These are phyloP conservation scores for Boletus rufocinnamomeus DNA, from an alignment of 768 basidiomycete genomes.

Conservation along the genomic window DNA sequence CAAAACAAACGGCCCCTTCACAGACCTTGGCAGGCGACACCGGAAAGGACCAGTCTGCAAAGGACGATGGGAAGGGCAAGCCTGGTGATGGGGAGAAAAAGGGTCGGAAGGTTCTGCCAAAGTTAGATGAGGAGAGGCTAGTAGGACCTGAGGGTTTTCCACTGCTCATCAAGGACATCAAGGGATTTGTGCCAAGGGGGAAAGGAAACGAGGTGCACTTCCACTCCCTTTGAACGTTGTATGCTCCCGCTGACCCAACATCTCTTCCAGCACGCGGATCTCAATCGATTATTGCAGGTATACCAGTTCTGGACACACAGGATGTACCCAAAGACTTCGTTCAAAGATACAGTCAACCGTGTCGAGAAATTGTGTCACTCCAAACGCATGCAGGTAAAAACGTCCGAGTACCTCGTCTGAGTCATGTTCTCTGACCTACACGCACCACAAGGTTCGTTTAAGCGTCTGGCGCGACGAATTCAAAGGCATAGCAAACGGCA, in stretches of 20 bases:
- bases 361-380: slow-evolving; percentile 90
- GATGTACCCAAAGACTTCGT: slow-evolving; percentile 87
- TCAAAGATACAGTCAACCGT: slow-evolving; percentile 80
- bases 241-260: slow-evolving; percentile 1
- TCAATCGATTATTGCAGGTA: slow-evolving; percentile 74
- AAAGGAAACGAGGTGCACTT: slow-evolving; percentile 85
- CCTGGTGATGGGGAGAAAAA: slow-evolving; percentile 30
- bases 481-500: slow-evolving; percentile 43
- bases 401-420: background rate
- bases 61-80: slow-evolving; percentile 13
- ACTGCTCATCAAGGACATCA: slow-evolving; percentile 70
- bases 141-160: slow-evolving; percentile 79
- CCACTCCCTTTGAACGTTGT: background rate
- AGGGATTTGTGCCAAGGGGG: slow-evolving; percentile 78
- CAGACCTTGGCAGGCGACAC: slow-evolving; percentile 43
- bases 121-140: slow-evolving; percentile 76
- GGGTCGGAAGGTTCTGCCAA: slow-evolving; percentile 41
- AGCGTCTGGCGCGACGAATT: slow-evolving; percentile 80
- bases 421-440: slow-evolving; percentile 5
- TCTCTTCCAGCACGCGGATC: slow-evolving; percentile 64
- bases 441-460: slow-evolving; percentile 55
- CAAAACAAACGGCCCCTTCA: slow-evolving; percentile 38
- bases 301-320: slow-evolving; percentile 97
- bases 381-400: slow-evolving; percentile 77
- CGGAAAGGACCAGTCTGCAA: slow-evolving; percentile 2